phyloP scores from a whole-genome alignment of 2,329 filamentous ascomycete species.

The Scedosporium dehoogii region DNA sequence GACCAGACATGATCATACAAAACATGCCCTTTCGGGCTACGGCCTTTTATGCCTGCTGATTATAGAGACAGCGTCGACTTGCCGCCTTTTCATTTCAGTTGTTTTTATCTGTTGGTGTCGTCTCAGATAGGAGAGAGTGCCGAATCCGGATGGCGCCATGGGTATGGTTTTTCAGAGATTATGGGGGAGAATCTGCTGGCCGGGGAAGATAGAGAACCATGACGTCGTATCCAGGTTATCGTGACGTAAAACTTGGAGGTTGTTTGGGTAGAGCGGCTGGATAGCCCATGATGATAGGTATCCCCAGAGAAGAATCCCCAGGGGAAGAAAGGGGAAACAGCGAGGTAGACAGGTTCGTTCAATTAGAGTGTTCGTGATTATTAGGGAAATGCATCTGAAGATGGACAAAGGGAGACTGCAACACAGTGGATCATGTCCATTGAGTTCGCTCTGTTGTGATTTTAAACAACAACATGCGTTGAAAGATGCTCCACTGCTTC shows the following conservation, averaged over 20 bases:
- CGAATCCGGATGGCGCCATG: background rate
- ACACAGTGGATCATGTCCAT: too few species aligned
- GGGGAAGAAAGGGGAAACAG: too few species aligned
- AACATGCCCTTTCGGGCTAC: background rate
- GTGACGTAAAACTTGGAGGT: background rate
- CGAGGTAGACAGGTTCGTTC: too few species aligned
- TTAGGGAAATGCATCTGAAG: too few species aligned
- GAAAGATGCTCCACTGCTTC: constrained; percentile 54
- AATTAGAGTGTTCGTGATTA: too few species aligned
- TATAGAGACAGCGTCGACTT: too few species aligned
- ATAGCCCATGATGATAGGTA: too few species aligned
- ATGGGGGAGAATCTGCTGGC: background rate
- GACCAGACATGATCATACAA: constrained; percentile 1
- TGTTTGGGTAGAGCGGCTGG: too few species aligned
- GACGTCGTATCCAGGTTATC: background rate
- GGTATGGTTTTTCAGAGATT: background rate
- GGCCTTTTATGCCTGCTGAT: background rate
- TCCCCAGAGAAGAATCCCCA: too few species aligned
- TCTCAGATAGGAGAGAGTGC: background rate
- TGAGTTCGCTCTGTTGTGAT: too few species aligned
- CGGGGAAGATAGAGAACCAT: background rate
- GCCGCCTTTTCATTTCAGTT: background rate
- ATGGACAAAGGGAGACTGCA: too few species aligned
- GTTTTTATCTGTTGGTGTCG: background rate
- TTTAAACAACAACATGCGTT: constrained; percentile 47